Percentiles rank a stretch among this genome's conserved stretches.
Conservation (phyloP, 441 rosid species). For the Pelargonium fulgidum region DNA sequence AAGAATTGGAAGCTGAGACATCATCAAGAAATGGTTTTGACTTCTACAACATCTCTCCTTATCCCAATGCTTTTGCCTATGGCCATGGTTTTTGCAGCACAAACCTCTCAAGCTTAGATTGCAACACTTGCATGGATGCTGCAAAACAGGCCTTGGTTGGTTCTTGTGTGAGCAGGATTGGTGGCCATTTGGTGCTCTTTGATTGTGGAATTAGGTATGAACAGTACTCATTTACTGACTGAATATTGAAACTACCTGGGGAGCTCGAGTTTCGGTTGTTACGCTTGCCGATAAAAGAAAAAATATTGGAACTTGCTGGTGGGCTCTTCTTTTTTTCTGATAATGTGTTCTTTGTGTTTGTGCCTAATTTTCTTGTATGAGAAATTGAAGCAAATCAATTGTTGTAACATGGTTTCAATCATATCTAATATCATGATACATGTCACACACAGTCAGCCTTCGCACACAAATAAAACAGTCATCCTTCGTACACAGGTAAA, state of each 20-base stretch:
- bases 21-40: neutral
- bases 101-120: neutral
- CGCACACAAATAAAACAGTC: too few species aligned
- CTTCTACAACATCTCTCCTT: constrained; percentile 2
- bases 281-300: too few species aligned
- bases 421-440: too few species aligned
- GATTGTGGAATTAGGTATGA: constrained; percentile 19
- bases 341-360: too few species aligned
- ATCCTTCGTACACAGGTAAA: too few species aligned
- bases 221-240: constrained; percentile 6
- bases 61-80: constrained; percentile 4
- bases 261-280: too few species aligned
- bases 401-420: too few species aligned
- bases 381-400: too few species aligned
- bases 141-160: neutral
- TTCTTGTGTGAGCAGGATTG: neutral
- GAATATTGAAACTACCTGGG: neutral
- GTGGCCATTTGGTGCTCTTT: constrained; percentile 3
- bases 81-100: neutral
- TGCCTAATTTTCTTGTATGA: too few species aligned
- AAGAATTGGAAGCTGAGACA: neutral
- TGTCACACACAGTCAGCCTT: too few species aligned
- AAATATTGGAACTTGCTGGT: neutral
- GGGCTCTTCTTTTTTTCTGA: too few species aligned
- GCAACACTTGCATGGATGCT: neutral